phyloP scores from a whole-genome alignment of 2,329 filamentous ascomycete species.

The Penicillium sp. region DNA sequence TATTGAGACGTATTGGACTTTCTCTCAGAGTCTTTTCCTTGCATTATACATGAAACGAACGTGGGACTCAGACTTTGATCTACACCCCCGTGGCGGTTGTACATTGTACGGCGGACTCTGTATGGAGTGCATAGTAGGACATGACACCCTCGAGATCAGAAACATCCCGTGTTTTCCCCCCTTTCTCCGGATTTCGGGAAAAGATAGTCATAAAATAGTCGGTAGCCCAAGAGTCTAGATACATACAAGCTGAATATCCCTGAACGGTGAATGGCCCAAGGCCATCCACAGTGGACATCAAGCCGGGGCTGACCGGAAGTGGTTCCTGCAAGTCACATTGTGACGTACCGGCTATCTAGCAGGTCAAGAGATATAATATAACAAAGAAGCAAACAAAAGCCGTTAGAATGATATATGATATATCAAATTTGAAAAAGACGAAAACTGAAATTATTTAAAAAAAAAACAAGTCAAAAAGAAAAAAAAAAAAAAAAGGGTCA shows the following conservation, averaged over 20 bases:
- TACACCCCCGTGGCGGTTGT: not conserved
- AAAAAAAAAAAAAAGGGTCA: not conserved
- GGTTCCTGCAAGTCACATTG: slow-evolving; percentile 8
- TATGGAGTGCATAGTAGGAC: not conserved
- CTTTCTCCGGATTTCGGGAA: not conserved
- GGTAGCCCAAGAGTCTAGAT: not conserved
- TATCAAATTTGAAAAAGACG: not conserved
- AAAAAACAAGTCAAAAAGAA: not conserved
- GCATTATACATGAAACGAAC: not conserved
- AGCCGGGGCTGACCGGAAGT: slow-evolving; percentile 13
- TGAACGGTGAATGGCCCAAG: slow-evolving; percentile 1
- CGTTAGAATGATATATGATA: not conserved
- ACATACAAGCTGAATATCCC: not conserved
- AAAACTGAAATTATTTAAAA: not conserved
- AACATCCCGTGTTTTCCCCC: not conserved
- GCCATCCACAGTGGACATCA: slow-evolving; percentile 8
- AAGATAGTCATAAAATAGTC: not conserved
- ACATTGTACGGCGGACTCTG: not conserved
- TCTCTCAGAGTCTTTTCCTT: not conserved
- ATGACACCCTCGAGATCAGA: not conserved
- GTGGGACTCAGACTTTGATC: not conserved
- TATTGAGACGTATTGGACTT: not conserved
- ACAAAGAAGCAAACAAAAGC: not conserved
- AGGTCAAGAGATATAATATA: not conserved
- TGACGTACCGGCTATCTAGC: slow-evolving; percentile 5